A percentile compares a stretch with the other conserved stretches of the same genome.
phyloP scores from a whole-genome alignment of 208 protist genomes.

The Naegleria lovaniensis region DNA sequence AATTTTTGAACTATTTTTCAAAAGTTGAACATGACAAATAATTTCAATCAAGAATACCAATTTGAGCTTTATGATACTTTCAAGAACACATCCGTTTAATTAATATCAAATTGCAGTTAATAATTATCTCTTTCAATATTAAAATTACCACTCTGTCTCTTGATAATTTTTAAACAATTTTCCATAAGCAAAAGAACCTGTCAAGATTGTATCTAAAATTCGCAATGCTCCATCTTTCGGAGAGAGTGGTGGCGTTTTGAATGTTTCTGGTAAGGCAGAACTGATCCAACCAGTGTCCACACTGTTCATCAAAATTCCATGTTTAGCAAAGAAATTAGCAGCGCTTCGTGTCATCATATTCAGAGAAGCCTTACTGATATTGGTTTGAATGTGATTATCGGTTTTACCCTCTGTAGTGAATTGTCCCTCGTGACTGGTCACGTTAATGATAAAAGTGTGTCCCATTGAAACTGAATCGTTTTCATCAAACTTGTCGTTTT shows the following conservation, averaged over 20 bases:
- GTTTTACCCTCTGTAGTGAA: slow-evolving; percentile 61
- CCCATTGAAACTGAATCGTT: not conserved
- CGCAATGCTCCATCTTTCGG: slow-evolving; percentile 90
- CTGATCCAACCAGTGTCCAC: slow-evolving; percentile 97
- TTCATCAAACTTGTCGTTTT: not conserved
- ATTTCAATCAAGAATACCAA: too few species aligned
- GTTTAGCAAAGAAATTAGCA: slow-evolving; percentile 71
- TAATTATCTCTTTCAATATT: too few species aligned
- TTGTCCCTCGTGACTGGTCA: slow-evolving; percentile 35
- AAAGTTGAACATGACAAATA: too few species aligned
- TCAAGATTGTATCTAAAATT: slow-evolving; percentile 86
- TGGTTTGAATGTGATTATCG: slow-evolving; percentile 87
- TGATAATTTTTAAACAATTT: slow-evolving; percentile 83
- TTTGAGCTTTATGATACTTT: too few species aligned
- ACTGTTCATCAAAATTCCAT: slow-evolving; percentile 91
- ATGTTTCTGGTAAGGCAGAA: slow-evolving; percentile 55
- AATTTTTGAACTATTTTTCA: too few species aligned
- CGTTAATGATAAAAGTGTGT: not conserved
- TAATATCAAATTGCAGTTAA: too few species aligned
- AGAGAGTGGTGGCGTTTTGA: slow-evolving; percentile 74
- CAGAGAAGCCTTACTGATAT: slow-evolving; percentile 96
- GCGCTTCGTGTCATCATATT: slow-evolving; percentile 97
- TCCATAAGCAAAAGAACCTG: slow-evolving; percentile 59
- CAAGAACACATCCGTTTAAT: too few species aligned
- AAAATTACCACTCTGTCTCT: slow-evolving; percentile 71